Percentiles rank a stretch among this genome's conserved stretches.
Evolutionary conservation across 805 yeast species (phyloP).

Genomic region (Wickerhamiella brachini): DNA sequence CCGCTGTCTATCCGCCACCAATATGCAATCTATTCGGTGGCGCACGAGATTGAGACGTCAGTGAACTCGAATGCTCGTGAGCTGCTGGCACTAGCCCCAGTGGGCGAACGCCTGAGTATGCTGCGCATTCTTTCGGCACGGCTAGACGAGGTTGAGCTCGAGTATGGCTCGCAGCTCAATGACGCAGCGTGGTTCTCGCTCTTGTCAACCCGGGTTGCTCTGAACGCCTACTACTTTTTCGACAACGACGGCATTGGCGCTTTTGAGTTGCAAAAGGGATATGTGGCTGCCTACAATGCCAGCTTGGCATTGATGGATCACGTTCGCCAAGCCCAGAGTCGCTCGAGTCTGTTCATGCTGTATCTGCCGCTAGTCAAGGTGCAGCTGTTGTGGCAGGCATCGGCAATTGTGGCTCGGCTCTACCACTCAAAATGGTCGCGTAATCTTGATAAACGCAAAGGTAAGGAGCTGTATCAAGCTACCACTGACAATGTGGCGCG

Average conservation of each 20-base stretch:
- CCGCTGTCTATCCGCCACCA: constrained; percentile 56
- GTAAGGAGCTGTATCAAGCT: constrained; percentile 39
- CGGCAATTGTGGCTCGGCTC: constrained; percentile 68
- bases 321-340: constrained; percentile 44
- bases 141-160: constrained; percentile 61
- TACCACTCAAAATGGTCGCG: constrained; percentile 60
- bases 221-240: constrained; percentile 68
- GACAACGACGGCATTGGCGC: constrained; percentile 18
- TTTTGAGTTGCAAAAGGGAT: constrained; percentile 57
- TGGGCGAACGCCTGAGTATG: constrained; percentile 61
- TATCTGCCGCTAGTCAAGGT: constrained; percentile 70
- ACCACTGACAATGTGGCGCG: constrained; percentile 39
- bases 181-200: constrained; percentile 57
- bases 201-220: constrained; percentile 64
- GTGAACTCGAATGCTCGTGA: constrained; percentile 58
- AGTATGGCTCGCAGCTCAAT: constrained; percentile 36
- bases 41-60: constrained; percentile 69
- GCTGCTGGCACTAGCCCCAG: constrained; percentile 48
- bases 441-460: constrained; percentile 55
- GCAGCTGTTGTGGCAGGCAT: constrained; percentile 80
- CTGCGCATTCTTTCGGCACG: constrained; percentile 57
- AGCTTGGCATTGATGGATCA: constrained; percentile 59
- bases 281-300: constrained; percentile 67
- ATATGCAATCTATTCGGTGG: constrained; percentile 74
- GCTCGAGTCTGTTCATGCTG: constrained; percentile 49